These are phyloP conservation scores for Misopates orontium DNA, from an alignment of 257 asterid species.

Conservation along the genomic window DNA sequence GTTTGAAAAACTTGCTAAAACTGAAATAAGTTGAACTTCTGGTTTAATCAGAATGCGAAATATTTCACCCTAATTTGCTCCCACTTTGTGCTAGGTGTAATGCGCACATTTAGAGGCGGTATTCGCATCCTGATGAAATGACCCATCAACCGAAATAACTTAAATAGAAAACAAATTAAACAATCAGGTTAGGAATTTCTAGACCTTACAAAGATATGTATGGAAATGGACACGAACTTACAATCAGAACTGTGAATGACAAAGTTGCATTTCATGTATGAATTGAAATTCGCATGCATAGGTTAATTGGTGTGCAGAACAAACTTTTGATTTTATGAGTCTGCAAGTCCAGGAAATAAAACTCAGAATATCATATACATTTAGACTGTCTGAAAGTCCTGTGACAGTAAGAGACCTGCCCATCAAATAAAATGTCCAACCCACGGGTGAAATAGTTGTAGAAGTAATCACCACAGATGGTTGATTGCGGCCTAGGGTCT, in stretches of 20 bases:
- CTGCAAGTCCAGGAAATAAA: slow-evolving; percentile 45
- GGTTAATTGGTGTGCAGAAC: slow-evolving; percentile 86
- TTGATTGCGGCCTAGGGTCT: slow-evolving; percentile 70
- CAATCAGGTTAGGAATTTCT: not conserved
- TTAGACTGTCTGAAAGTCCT: no score
- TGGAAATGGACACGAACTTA: slow-evolving; percentile 39
- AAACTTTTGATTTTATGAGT: slow-evolving; percentile 74
- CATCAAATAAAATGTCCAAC: slow-evolving; percentile 74
- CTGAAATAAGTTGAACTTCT: no score
- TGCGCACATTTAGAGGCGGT: slow-evolving; percentile 37
- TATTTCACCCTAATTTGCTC: slow-evolving; percentile 74
- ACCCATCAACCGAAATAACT: slow-evolving; percentile 46
- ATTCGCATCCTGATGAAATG: slow-evolving; percentile 46
- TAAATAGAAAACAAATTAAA: not conserved
- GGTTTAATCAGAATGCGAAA: not conserved
- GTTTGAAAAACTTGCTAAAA: slow-evolving; percentile 1
- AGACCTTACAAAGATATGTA: slow-evolving; percentile 2
- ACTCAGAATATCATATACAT: slow-evolving; percentile 15
- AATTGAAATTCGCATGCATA: slow-evolving; percentile 91
- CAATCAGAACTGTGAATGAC: slow-evolving; percentile 51
- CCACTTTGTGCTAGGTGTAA: slow-evolving; percentile 78
- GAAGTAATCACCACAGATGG: slow-evolving; percentile 79
- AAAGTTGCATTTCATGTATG: slow-evolving; percentile 85
- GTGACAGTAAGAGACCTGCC: slow-evolving; percentile 72
- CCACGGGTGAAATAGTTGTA: slow-evolving; percentile 79